phyloP scores from a whole-genome alignment of 202 grass and related monocot species.

The Schoenoplectus tabernaemontani region DNA sequence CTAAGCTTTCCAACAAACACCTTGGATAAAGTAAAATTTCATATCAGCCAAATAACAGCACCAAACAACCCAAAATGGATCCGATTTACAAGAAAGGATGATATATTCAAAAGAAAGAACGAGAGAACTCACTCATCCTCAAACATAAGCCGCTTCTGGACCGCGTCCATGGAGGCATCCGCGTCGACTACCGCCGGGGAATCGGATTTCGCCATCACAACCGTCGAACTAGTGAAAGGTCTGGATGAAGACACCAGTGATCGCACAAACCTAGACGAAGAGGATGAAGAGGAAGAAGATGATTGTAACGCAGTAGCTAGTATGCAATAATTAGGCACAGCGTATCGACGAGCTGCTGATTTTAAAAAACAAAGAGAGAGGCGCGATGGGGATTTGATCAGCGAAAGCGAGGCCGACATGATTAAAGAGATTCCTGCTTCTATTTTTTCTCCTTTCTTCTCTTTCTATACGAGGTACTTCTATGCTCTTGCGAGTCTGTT shows the following conservation, averaged over 20 bases:
- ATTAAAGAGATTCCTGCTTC: neutral
- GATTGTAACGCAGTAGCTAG: neutral
- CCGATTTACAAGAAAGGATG: neutral
- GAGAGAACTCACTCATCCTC: conserved; percentile 69
- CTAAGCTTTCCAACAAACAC: neutral
- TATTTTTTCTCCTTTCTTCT: neutral
- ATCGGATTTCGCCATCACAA: neutral
- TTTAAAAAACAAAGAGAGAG: conserved; percentile 11
- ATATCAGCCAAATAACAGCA: neutral
- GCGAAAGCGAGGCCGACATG: conserved; percentile 13
- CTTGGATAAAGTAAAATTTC: neutral
- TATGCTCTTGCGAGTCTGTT: neutral
- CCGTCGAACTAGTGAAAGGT: neutral
- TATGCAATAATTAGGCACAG: neutral
- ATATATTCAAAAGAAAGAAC: neutral
- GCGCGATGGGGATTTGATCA: conserved; percentile 10
- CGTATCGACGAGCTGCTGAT: neutral
- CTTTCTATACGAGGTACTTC: neutral
- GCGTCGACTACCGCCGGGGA: conserved; percentile 9
- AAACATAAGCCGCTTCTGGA: conserved; percentile 98
- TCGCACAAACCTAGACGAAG: conserved; percentile 1
- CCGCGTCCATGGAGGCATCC: conserved; percentile 70
- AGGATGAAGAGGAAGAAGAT: neutral
- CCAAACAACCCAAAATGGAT: neutral
- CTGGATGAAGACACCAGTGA: neutral